Percentiles rank a stretch among this genome's conserved stretches.
Evolutionary conservation across 495 filamentous ascomycete genomes (phyloP).

Genomic region (Tuber aestivum): DNA sequence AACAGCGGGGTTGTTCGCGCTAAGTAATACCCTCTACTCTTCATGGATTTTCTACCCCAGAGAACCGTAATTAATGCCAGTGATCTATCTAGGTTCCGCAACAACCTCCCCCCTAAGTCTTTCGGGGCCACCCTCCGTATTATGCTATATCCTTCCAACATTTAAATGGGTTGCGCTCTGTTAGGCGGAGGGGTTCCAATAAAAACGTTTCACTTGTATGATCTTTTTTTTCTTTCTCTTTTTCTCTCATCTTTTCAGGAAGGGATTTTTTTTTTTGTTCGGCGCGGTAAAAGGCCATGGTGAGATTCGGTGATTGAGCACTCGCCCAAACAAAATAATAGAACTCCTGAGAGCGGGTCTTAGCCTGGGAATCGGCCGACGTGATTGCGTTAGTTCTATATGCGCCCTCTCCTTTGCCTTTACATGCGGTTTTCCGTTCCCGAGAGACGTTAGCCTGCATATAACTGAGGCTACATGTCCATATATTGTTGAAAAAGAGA

Average conservation of each 20-base stretch:
- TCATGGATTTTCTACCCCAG: neutral
- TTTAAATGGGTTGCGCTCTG: slow-evolving; percentile 45
- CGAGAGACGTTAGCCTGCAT: neutral
- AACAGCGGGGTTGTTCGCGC: slow-evolving; percentile 95
- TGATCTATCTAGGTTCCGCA: slow-evolving; percentile 57
- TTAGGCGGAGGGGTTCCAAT: slow-evolving; percentile 22
- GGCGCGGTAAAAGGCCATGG: neutral
- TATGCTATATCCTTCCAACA: slow-evolving; percentile 93
- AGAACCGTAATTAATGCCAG: neutral
- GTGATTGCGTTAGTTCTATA: neutral
- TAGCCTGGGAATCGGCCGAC: neutral
- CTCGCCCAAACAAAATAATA: slow-evolving; percentile 1
- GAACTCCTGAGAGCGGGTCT: neutral
- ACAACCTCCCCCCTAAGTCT: slow-evolving; percentile 87
- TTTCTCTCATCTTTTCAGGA: slow-evolving; percentile 12
- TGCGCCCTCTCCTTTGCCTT: neutral
- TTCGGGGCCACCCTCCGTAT: slow-evolving; percentile 95
- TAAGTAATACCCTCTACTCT: slow-evolving; percentile 46
- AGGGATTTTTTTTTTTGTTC: slow-evolving; percentile 2
- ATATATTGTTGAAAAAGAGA: neutral
- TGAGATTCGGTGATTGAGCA: neutral
- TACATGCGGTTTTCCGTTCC: neutral
- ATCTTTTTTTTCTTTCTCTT: slow-evolving; percentile 16
- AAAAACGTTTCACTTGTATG: slow-evolving; percentile 27
- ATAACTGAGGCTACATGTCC: neutral